Base-by-base conservation (phyloP, 176 grass and related monocot species). In the Hsuehochloa calcarea region DNA sequence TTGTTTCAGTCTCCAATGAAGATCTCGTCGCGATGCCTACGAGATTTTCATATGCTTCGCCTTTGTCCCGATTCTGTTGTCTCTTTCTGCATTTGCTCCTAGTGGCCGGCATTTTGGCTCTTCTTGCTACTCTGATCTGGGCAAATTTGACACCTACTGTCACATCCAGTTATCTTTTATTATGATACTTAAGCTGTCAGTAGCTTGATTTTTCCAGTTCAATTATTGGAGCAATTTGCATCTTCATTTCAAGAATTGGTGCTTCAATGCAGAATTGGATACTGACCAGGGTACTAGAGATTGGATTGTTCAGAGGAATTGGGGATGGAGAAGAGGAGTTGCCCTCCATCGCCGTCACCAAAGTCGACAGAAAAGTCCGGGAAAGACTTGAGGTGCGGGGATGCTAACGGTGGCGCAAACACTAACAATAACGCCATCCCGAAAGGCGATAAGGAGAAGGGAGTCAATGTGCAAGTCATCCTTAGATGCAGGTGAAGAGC, bases 401-500 rank as follows among this genome's bases (percentile, higher is more conserved):
- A 96, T 9, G 70, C 90, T 26, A 99, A 96, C 16, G 91, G 91
- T 11, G 78, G 83, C 35, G 44, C 81, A 72, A 93, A 80, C 67
- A 71, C 20, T 26, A 81, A 84, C 46, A 85, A 75, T 54, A 94
- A 81, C 35, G 44, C 76, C 58, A 88, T 70, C 64, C 9, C 70
- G 0, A 99, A 91, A 79, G 91, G 88, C 50, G 97, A 99, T 26
- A 99, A 83, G 82, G 94, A 97, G 56, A 97, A 97, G 81, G 97
- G 97, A 44, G 97, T 99, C 81, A 99, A 99, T 91, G 97, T 99
- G 74, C 97, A 99, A 80, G 97, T 99, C 84, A 92, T 99, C 79
- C 91, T 99, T 7, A 91, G 97, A 87, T 99, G 97, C 97, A 96
- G 92, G 97, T 96, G 71, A 65, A 50, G 16, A 84, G 82, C 8